Evolutionary conservation across 2,329 filamentous ascomycete genomes (phyloP), one percentile per base, ranked within the genome.

Genomic region (Arthroderma uncinatum): DNA sequence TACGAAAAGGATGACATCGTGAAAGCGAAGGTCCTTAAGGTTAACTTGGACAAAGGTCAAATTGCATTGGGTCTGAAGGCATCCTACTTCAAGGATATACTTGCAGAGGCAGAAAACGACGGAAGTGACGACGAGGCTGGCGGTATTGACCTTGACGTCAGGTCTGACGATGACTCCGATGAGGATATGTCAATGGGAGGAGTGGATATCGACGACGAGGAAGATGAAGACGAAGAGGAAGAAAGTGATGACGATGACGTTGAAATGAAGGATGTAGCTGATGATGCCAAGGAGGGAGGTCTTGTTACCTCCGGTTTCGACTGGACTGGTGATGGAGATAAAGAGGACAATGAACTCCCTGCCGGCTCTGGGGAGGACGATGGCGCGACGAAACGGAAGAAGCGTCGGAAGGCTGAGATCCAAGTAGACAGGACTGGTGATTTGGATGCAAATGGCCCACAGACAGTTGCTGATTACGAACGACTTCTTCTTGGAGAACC

Each of bases 51-150:
- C 63, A 86, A 87, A 70, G 85, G 84, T 69, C 85, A 86, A 64
- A 85, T 98, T 64, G 95, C 82, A 64, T 89, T 98, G 65, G 89
- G 91, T 1, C 76, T 98, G 59, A 98, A 97, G 74, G 89, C 93
- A 37, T 94, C 89, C 8, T 89, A 95, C 67, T 92, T 98, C 66
- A 82, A 84, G 58, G 74, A 74, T 25, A 79, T 76, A 14, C 81
- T 79, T 19, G 79, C 76, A 23, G 79, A 79, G 56, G 71, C 72
- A 44, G 67, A 76, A 23, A 76, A 72, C 21, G 79, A 73, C n/a
- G 21, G 23, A 7, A 64, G 61, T 4, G 66, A 66, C 7, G 70
- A 71, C 5, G 73, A 75, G 33, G 61, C 65, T 25, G 62, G 70
- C 55, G 67, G 65, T 28, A 63, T 71, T 6, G 63, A 67, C 19